These are phyloP conservation scores for Cryptosporidium baileyi DNA, from an alignment of 169 alveolate species.

Conservation along the genomic window DNA sequence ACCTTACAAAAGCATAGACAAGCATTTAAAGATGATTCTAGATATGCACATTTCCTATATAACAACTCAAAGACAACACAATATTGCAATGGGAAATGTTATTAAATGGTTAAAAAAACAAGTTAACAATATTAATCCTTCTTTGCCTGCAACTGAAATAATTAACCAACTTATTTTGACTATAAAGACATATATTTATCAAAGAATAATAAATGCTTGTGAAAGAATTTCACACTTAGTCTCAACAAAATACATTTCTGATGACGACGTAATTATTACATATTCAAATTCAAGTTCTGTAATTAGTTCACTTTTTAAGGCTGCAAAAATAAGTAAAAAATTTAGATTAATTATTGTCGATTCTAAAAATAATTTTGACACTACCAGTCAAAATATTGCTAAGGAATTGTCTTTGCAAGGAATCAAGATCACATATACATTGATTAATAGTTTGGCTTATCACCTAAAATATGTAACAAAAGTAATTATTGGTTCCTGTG, in stretches of 20 bases:
- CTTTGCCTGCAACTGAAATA: constrained; percentile 32
- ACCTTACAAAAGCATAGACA: constrained; percentile 75
- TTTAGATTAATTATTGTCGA: constrained; percentile 36
- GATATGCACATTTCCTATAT: constrained; percentile 75
- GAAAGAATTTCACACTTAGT: constrained; percentile 41
- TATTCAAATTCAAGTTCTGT: constrained; percentile 62
- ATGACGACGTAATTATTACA: constrained; percentile 40
- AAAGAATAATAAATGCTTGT: constrained; percentile 46
- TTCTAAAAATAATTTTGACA: constrained; percentile 27
- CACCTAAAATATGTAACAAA: constrained; percentile 45
- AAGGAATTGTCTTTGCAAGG: constrained; percentile 36
- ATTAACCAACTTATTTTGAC: constrained; percentile 33
- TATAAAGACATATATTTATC: constrained; percentile 41
- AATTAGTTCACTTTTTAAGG: constrained; percentile 20
- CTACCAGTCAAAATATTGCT: constrained; percentile 1
- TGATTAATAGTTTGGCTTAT: constrained; percentile 36
- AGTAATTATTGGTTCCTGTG: constrained; percentile 58
- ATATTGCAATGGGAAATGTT: constrained; percentile 77
- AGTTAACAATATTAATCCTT: constrained; percentile 34
- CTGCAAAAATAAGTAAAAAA: constrained; percentile 43
- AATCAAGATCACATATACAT: constrained; percentile 38
- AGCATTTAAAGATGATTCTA: constrained; percentile 73
- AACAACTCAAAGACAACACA: constrained; percentile 75
- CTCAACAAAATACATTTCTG: constrained; percentile 21
- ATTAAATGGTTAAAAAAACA: constrained; percentile 76